Conservation (phyloP, 345 rosid genomes). For the Eucalyptus fibrosa region DNA sequence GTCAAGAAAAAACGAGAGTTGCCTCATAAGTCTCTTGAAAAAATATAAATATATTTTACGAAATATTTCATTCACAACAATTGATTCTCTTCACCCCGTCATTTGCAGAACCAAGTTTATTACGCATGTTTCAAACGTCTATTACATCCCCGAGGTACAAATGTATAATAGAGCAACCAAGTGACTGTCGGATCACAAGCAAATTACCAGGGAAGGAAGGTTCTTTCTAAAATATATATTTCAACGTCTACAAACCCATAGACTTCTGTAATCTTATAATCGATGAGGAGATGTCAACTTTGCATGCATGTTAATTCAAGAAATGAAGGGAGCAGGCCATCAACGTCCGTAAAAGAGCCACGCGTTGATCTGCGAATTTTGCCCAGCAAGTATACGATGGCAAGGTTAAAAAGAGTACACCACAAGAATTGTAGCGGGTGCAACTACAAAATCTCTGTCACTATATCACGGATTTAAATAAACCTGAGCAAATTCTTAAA, state of each 20-base stretch:
- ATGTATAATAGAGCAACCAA: background rate
- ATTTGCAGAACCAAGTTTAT: background rate
- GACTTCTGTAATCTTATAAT: background rate
- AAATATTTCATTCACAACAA: background rate
- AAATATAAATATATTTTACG: background rate
- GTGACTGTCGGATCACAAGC: background rate
- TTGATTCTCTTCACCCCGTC: background rate
- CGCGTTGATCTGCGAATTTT: background rate
- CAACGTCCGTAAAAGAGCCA: background rate
- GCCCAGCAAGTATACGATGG: background rate
- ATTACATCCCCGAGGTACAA: background rate
- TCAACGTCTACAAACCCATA: background rate
- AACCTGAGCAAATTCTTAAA: too few species aligned
- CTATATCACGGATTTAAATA: background rate
- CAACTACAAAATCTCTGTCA: conserved; percentile 1
- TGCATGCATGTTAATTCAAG: background rate
- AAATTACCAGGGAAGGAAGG: background rate
- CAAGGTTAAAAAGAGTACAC: background rate
- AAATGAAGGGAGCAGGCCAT: background rate
- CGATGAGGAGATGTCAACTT: background rate
- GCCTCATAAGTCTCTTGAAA: background rate
- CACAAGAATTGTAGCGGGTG: conserved; percentile 16
- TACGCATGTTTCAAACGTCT: background rate
- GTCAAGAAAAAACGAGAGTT: background rate
- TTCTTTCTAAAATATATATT: background rate